These are phyloP conservation scores for Ballota nigra DNA, from an alignment of 257 asterid genomes.

Conservation along the genomic window DNA sequence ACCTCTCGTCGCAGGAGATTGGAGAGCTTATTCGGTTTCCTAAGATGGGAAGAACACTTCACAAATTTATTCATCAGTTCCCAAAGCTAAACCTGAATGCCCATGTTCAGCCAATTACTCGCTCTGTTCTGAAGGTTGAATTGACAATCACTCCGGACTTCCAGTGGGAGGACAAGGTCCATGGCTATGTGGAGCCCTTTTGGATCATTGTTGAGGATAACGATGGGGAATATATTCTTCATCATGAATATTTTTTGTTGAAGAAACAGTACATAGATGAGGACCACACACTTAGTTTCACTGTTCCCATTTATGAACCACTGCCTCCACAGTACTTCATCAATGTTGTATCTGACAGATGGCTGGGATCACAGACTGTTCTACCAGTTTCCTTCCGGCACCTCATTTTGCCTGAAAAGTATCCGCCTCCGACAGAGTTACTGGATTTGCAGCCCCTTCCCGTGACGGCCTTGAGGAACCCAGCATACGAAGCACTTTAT, in stretches of 20 bases:
- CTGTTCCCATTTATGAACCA: conserved; percentile 58
- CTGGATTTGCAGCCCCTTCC: conserved; percentile 65
- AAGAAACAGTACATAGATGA: conserved; percentile 54
- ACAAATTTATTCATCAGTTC: conserved; percentile 51
- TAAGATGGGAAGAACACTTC: conserved; percentile 59
- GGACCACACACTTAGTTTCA: conserved; percentile 52
- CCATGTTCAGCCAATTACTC: conserved; percentile 58
- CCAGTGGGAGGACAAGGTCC: conserved; percentile 61
- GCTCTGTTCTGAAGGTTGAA: conserved; percentile 55
- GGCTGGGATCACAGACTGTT: conserved; percentile 54
- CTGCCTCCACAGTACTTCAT: conserved; percentile 55
- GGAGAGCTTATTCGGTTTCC: conserved; percentile 54
- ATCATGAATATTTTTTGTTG: conserved; percentile 54
- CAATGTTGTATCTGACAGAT: conserved; percentile 50
- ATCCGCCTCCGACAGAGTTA: conserved; percentile 65
- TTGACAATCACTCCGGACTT: conserved; percentile 56
- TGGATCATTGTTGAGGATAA: conserved; percentile 64
- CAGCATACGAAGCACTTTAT: conserved; percentile 53
- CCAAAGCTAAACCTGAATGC: conserved; percentile 55
- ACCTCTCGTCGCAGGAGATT: conserved; percentile 57
- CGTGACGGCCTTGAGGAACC: conserved; percentile 57
- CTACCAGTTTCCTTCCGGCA: conserved; percentile 62
- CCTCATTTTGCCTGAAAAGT: conserved; percentile 58
- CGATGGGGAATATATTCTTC: conserved; percentile 54
- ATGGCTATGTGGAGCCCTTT: conserved; percentile 59